Conservation (phyloP, 352 stramenopile genomes). For the Bremia lactucae region DNA sequence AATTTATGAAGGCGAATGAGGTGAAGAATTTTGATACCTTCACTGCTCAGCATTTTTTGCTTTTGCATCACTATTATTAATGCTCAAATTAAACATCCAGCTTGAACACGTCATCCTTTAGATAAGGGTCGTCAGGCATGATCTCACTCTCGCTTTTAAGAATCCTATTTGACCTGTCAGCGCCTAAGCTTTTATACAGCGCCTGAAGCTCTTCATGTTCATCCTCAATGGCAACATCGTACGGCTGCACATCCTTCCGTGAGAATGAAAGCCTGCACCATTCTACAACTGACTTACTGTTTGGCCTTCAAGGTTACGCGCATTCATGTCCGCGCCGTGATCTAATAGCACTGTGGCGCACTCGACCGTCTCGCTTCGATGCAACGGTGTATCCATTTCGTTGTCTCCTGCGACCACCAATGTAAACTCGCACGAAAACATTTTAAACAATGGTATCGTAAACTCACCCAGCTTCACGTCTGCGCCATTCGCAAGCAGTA, state of each 20-base stretch:
- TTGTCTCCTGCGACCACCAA: slow-evolving; percentile 30
- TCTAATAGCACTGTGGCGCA: slow-evolving; percentile 45
- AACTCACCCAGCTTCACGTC: slow-evolving; percentile 28
- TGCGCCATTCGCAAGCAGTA: slow-evolving; percentile 37
- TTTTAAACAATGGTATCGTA: neutral
- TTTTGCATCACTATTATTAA: no score
- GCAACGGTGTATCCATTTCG: slow-evolving; percentile 54
- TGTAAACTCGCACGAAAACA: neutral
- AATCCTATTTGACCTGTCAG: slow-evolving; percentile 35
- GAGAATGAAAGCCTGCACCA: neutral
- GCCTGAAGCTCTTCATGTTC: slow-evolving; percentile 40
- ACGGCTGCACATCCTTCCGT: slow-evolving; percentile 39
- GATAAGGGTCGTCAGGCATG: no score
- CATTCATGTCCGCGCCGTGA: slow-evolving; percentile 46
- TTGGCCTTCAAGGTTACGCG: slow-evolving; percentile 44
- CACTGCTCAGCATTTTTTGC: no score
- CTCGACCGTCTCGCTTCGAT: slow-evolving; percentile 50
- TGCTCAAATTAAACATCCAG: no score
- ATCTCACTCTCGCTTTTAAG: slow-evolving; percentile 21
- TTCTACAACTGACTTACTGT: slow-evolving; percentile 22
- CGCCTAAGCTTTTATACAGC: slow-evolving; percentile 37
- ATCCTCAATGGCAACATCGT: slow-evolving; percentile 52
- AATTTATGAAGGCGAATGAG: no score
- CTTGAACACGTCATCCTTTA: no score
- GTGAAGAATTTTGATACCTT: no score